A percentile compares a stretch with the other conserved stretches of the same genome.
These are phyloP conservation scores for Hevea brasiliensis DNA, from an alignment of 345 rosid species.

Conservation along the genomic window DNA sequence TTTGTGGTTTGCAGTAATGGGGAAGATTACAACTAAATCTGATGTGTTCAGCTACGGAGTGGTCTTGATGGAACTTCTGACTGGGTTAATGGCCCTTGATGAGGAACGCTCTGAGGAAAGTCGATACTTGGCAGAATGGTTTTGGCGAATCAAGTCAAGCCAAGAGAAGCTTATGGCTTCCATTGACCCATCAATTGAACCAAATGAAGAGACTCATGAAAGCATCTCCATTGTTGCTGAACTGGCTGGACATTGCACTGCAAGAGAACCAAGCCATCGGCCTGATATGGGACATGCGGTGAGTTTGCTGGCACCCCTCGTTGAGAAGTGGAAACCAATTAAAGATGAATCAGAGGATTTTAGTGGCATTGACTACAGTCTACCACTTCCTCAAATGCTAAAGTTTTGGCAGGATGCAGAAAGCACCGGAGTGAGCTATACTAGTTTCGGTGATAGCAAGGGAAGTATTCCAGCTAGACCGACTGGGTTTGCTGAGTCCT, in stretches of 20 bases:
- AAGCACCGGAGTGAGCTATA: conserved; percentile 19
- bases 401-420: conserved; percentile 49
- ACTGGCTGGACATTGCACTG: conserved; percentile 53
- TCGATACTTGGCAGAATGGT: conserved; percentile 53
- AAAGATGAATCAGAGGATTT: conserved; percentile 24
- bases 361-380: conserved; percentile 35
- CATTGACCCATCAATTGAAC: conserved; percentile 36
- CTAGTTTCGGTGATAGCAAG: conserved; percentile 34
- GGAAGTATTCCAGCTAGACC: conserved; percentile 45
- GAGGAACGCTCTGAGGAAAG: conserved; percentile 51
- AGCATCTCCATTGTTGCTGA: conserved; percentile 41
- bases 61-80: conserved; percentile 51
- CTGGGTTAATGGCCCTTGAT: conserved; percentile 47
- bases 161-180: conserved; percentile 40
- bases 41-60: conserved; percentile 56
- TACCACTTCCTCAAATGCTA: conserved; percentile 47
- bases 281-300: conserved; percentile 58
- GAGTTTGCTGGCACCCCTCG: conserved; percentile 39
- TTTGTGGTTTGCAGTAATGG: conserved; percentile 41
- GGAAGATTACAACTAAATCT: conserved; percentile 51
- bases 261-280: conserved; percentile 48
- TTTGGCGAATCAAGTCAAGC: conserved; percentile 43
- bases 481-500: conserved; percentile 45
- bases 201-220: conserved; percentile 35
- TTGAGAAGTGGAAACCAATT: conserved; percentile 50